Evolutionary conservation across 1,139 yeast genomes (phyloP).

Genomic region (Geotrichum citri-aurantii): DNA sequence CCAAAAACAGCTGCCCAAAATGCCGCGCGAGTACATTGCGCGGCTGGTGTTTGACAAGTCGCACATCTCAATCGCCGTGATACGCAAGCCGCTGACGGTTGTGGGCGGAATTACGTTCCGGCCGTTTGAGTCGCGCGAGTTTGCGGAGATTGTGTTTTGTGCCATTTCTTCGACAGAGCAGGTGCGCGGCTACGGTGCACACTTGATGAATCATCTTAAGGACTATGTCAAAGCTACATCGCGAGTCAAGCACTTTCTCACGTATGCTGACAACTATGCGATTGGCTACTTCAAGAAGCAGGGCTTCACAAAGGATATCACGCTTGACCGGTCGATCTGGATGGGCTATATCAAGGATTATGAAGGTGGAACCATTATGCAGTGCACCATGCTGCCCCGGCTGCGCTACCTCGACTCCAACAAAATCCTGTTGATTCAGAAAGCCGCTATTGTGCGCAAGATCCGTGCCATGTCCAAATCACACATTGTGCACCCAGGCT

Average conservation of each 20-base stretch:
- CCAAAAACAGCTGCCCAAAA: slow-evolving; percentile 94
- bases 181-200: slow-evolving; percentile 98
- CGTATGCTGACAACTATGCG: slow-evolving; percentile 98
- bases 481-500: slow-evolving; percentile 76
- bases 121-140: slow-evolving; percentile 82
- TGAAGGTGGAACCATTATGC: slow-evolving; percentile 98
- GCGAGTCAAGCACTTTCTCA: slow-evolving; percentile 77
- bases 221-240: slow-evolving; percentile 91
- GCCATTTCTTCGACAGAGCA: slow-evolving; percentile 97
- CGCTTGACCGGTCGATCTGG: slow-evolving; percentile 83
- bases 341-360: slow-evolving; percentile 98
- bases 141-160: slow-evolving; percentile 97
- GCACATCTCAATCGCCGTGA: slow-evolving; percentile 93
- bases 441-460: slow-evolving; percentile 84
- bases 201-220: slow-evolving; percentile 92
- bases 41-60: slow-evolving; percentile 90
- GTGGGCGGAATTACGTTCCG: slow-evolving; percentile 97
- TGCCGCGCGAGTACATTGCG: slow-evolving; percentile 97
- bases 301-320: slow-evolving; percentile 92
- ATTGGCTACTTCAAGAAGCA: slow-evolving; percentile 97
- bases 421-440: slow-evolving; percentile 77
- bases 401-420: slow-evolving; percentile 85
- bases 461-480: slow-evolving; percentile 74
- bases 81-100: slow-evolving; percentile 84
- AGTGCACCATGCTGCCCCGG: slow-evolving; percentile 86